phyloP scores from a whole-genome alignment of 139 green algal species.

The Tetradesmus obliquus region DNA sequence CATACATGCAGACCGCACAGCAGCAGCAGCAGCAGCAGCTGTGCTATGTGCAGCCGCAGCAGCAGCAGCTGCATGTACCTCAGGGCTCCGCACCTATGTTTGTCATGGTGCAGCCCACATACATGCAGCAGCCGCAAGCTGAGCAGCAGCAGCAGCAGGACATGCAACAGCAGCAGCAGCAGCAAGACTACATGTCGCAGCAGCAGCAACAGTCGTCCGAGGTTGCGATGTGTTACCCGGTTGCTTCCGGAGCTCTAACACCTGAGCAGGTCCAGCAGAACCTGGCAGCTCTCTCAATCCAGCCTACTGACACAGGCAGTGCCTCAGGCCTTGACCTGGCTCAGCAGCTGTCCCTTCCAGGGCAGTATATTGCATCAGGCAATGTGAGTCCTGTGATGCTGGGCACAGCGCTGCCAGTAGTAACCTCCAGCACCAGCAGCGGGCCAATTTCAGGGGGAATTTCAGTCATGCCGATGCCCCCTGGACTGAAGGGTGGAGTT shows the following conservation, averaged over 20 bases:
- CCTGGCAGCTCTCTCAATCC: neutral
- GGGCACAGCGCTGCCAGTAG: neutral
- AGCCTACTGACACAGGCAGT: neutral
- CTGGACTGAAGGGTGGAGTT: neutral
- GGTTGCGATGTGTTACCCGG: neutral
- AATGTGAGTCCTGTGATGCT: neutral
- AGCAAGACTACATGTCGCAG: neutral
- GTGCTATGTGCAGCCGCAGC: neutral
- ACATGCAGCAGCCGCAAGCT: neutral
- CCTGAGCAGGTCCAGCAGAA: neutral
- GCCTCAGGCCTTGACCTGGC: neutral
- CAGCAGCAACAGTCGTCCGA: neutral
- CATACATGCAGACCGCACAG: neutral
- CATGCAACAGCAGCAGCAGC: neutral
- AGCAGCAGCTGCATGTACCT: neutral
- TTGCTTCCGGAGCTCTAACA: neutral
- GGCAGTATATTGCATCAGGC: neutral
- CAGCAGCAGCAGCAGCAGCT: neutral
- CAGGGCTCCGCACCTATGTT: neutral
- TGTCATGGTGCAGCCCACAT: neutral
- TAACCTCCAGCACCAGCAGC: neutral
- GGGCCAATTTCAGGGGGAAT: neutral
- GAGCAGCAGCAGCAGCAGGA: neutral
- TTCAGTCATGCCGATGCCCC: neutral
- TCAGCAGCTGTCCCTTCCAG: neutral